These are phyloP conservation scores for Zizania palustris DNA, from an alignment of 202 grass and related monocot species.

Conservation along the genomic window DNA sequence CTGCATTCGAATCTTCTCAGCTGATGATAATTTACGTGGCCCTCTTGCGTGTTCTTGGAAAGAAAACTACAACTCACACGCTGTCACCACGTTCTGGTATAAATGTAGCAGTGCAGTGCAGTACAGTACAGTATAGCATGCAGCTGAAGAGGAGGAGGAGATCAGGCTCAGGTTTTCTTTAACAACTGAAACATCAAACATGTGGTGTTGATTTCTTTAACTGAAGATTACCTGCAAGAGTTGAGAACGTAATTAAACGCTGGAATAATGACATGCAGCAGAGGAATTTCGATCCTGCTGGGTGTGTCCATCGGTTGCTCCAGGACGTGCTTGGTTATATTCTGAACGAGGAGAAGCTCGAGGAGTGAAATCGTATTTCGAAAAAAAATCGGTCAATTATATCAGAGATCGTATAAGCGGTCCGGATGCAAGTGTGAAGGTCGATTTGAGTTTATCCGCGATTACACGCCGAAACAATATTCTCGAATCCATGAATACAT, in stretches of 20 bases:
- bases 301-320: no score
- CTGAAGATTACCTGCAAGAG: neutral
- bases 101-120: slow-evolving; percentile 48
- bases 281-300: neutral
- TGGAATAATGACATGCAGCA: neutral
- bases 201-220: slow-evolving; percentile 39
- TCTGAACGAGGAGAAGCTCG: no score
- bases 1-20: neutral
- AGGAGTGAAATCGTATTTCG: no score
- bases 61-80: neutral
- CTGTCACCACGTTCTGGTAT: neutral
- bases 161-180: neutral
- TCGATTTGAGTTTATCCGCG: no score
- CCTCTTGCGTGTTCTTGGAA: neutral
- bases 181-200: slow-evolving; percentile 16
- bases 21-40: neutral
- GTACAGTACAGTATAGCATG: slow-evolving; percentile 10
- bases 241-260: neutral
- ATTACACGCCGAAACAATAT: no score
- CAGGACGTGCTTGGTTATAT: no score
- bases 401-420: no score
- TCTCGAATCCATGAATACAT: no score
- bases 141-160: slow-evolving; percentile 58
- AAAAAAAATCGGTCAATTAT: no score
- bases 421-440: no score